Evolutionary conservation across 2,329 filamentous ascomycete genomes (phyloP).

Genomic region (Magnaporthiopsis incrustans): DNA sequence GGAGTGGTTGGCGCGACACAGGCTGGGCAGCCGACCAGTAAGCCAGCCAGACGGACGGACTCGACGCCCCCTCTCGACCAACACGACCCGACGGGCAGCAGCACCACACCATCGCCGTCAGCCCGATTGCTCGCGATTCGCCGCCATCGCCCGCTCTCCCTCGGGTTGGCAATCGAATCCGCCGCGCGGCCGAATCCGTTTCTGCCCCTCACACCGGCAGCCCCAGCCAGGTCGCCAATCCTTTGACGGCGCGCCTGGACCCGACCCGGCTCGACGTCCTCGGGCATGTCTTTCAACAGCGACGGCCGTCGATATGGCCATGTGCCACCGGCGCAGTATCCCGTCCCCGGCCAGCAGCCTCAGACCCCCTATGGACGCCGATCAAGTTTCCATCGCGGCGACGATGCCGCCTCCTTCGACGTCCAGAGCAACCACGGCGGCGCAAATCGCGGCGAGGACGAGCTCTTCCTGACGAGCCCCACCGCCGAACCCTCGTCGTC

Average conservation of each 20-base stretch:
- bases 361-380: conserved; percentile 39
- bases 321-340: conserved; percentile 58
- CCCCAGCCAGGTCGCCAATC: not conserved
- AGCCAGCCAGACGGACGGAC: not conserved
- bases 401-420: conserved; percentile 54
- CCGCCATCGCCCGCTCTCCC: not conserved
- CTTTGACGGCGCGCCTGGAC: not conserved
- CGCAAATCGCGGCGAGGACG: conserved; percentile 37
- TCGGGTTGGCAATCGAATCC: not conserved
- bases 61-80: not conserved
- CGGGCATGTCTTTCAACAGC: conserved; percentile 52
- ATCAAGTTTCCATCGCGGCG: conserved; percentile 68
- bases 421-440: conserved; percentile 15
- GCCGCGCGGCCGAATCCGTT: conserved; percentile 4
- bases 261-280: not conserved
- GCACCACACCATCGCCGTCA: not conserved
- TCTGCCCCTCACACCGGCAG: not conserved
- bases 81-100: not conserved
- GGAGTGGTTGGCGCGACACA: too few relatives aligned
- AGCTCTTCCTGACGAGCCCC: conserved; percentile 54
- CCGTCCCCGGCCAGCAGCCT: conserved; percentile 35
- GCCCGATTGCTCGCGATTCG: not conserved
- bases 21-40: too few relatives aligned
- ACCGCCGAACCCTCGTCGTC: conserved; percentile 20
- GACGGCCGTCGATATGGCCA: conserved; percentile 58